Conservation (phyloP, 768 basidiomycete genomes). For the Paxillus rubicundulus region DNA sequence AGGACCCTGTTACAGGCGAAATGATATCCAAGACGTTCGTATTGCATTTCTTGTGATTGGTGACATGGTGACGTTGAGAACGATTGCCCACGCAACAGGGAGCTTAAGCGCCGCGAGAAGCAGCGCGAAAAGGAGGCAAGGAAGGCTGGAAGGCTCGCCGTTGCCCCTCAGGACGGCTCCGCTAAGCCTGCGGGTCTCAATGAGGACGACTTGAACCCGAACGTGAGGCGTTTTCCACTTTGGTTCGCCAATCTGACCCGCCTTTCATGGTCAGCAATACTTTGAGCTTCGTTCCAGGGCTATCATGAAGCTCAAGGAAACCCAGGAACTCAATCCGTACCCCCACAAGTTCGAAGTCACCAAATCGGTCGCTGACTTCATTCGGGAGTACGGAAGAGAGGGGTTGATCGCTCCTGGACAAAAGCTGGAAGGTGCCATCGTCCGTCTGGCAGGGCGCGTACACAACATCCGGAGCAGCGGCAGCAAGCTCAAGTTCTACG, state of each 20-base stretch:
- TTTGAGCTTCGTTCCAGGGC: slow-evolving; percentile 89
- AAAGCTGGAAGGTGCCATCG: slow-evolving; percentile 56
- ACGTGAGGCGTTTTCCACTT: slow-evolving; percentile 51
- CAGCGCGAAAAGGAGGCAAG: slow-evolving; percentile 68
- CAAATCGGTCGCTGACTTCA: slow-evolving; percentile 68
- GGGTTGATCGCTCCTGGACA: slow-evolving; percentile 66
- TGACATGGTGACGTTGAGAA: slow-evolving; percentile 21
- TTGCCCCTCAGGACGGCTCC: slow-evolving; percentile 41
- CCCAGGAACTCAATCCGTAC: slow-evolving; percentile 89
- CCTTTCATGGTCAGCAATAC: slow-evolving; percentile 70
- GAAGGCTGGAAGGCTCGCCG: slow-evolving; percentile 73
- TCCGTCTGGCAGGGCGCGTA: slow-evolving; percentile 84
- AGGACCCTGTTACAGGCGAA: slow-evolving; percentile 91
- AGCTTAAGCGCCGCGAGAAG: slow-evolving; percentile 92
- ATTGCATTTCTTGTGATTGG: slow-evolving; percentile 7
- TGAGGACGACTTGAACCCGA: slow-evolving; percentile 88
- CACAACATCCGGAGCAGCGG: slow-evolving; percentile 85
- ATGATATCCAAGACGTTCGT: slow-evolving; percentile 94
- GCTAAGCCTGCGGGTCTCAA: slow-evolving; percentile 43
- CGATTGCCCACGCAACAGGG: slow-evolving; percentile 48
- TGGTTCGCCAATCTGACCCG: neutral
- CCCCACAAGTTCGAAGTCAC: slow-evolving; percentile 98
- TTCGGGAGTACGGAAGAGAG: slow-evolving; percentile 69
- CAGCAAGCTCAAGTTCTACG: slow-evolving; percentile 89
- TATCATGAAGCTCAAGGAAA: slow-evolving; percentile 81